These are phyloP conservation scores for Avena eriantha DNA, from an alignment of 176 grass and related monocot genomes.

Conservation along the genomic window DNA sequence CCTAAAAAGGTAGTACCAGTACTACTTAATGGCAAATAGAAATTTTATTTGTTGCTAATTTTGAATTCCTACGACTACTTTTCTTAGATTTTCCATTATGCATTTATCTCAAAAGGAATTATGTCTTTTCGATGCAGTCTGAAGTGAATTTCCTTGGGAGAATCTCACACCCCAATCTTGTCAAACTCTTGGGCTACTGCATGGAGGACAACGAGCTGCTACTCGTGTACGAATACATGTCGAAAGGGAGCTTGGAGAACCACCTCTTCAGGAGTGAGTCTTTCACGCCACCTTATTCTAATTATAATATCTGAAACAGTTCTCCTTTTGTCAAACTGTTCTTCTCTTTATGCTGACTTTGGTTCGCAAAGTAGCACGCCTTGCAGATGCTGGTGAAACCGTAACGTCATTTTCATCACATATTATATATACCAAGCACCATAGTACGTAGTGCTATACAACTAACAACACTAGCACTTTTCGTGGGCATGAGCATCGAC, in stretches of 20 bases:
- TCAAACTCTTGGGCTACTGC: constrained; percentile 87
- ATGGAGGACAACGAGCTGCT: constrained; percentile 83
- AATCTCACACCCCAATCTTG: constrained; percentile 83
- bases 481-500: constrained; percentile 37
- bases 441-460: constrained; percentile 58
- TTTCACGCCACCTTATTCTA: constrained; percentile 40
- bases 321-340: constrained; percentile 39
- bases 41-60: neutral
- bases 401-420: constrained; percentile 47
- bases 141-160: constrained; percentile 96
- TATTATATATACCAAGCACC: constrained; percentile 43
- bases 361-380: constrained; percentile 28
- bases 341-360: constrained; percentile 57
- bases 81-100: neutral
- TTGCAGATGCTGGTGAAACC: constrained; percentile 36
- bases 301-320: constrained; percentile 36
- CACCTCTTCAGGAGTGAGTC: constrained; percentile 90
- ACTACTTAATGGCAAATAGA: neutral
- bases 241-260: constrained; percentile 90
- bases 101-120: constrained; percentile 14
- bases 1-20: neutral
- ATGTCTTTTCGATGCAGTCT: constrained; percentile 54
- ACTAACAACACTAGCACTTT: constrained; percentile 46
- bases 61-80: neutral
- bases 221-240: constrained; percentile 87